phyloP scores from a whole-genome alignment of 2,329 filamentous ascomycete genomes.

The Penicillium hordei region DNA sequence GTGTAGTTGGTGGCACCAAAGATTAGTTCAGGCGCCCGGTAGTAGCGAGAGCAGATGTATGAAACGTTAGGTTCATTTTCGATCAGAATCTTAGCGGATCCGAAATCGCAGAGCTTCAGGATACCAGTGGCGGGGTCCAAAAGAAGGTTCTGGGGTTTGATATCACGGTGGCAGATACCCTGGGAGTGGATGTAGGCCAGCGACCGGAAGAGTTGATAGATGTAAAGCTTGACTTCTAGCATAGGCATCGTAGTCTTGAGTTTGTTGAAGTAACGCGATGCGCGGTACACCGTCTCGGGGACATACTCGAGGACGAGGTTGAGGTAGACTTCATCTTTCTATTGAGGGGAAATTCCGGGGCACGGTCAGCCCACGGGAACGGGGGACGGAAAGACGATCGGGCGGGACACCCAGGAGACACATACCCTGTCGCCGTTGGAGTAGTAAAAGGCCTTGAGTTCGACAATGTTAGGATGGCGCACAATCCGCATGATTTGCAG shows the following conservation, averaged over 20 bases:
- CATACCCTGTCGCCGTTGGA: slow-evolving; percentile 95
- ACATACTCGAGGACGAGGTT: slow-evolving; percentile 98
- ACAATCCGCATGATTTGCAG: slow-evolving; percentile 99
- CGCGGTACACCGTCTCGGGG: slow-evolving; percentile 96
- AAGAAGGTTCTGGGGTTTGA: slow-evolving; percentile 97
- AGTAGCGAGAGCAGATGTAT: slow-evolving; percentile 99
- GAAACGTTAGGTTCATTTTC: slow-evolving; percentile 99
- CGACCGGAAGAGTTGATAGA: slow-evolving; percentile 97
- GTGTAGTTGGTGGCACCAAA: slow-evolving; percentile 99
- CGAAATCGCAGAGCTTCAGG: slow-evolving; percentile 97
- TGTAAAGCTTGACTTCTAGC: slow-evolving; percentile 98
- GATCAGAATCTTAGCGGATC: slow-evolving; percentile 96
- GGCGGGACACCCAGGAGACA: slow-evolving; percentile 22
- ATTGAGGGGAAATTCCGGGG: slow-evolving; percentile 5
- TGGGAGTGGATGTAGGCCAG: slow-evolving; percentile 99
- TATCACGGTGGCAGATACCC: slow-evolving; percentile 97
- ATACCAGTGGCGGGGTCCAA: slow-evolving; percentile 88
- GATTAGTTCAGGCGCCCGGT: slow-evolving; percentile 95
- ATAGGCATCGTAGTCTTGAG: slow-evolving; percentile 99
- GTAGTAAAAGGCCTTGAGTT: slow-evolving; percentile 99
- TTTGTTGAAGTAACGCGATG: slow-evolving; percentile 99
- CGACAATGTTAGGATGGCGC: slow-evolving; percentile 96
- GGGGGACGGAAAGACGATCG: slow-evolving; percentile 1
- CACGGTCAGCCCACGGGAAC: slow-evolving; percentile 6
- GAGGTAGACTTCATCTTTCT: slow-evolving; percentile 98